Base-by-base conservation (phyloP, 805 yeast genomes). In the Zygosaccharomyces siamensis region DNA sequence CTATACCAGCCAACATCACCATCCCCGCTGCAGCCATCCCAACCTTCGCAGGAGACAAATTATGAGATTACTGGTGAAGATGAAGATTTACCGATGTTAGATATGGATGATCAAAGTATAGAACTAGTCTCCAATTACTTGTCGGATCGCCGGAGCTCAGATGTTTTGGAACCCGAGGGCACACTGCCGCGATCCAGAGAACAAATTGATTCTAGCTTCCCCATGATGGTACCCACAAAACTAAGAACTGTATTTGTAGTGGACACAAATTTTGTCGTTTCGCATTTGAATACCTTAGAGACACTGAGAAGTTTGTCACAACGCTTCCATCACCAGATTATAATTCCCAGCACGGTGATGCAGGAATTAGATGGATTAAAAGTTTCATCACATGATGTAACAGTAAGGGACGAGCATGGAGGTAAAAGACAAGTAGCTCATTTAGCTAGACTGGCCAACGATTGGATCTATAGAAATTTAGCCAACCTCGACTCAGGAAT, bases 281-380 rank as follows among this genome's bases (percentile, higher is more conserved):
- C 89, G 1, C 89, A 89, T 61, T 64, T 88, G 39, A 64, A 70
- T 16, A 66, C 86, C 1, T 54, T 89, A 7, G 80, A 84, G 41
- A 74, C 74, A 0, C 60, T 90, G 23, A 63, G 74, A 3, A 58
- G 57, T 1, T 47, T 77, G 6, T 75, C 75, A 3, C 44, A 54
- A 0, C 50, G 64, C 10, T 82, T 72, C 58, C 71, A 74, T 14
- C 77, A 80, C 43, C 58, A 64, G 24, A 70, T 90, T 1, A 71
- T 90, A 0, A 71, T 90, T 3, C 98, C 98, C 0, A 69, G 69
- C 4, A 78, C 82, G 0, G 93, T 84, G 2, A 70, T 87, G 11
- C 73, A 70, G 36, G 98, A 90, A 61, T 72, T 90, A n/a, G 97
- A 90, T 66, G 90, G 90, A 0, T 70, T 90, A 53, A 90, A 90